These are phyloP conservation scores for Ambrosia hybrid DNA, from an alignment of 140 eudicot genomes.

Conservation along the genomic window DNA sequence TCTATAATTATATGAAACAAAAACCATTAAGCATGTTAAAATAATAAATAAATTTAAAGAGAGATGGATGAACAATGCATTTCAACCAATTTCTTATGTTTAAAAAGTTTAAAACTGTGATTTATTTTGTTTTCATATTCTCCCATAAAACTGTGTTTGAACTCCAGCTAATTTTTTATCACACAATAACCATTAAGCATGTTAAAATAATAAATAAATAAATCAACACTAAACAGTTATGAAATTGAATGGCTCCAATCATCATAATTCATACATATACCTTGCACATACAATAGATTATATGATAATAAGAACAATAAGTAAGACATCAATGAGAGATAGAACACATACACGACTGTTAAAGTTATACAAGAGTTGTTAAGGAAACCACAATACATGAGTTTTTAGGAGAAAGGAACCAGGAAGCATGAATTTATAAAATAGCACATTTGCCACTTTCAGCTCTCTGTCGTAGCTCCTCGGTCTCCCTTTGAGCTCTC, in stretches of 20 bases:
- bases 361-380: background rate
- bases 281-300: background rate
- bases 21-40: background rate
- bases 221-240: background rate
- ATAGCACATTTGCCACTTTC: conserved; percentile 60
- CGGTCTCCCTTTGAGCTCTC: conserved; percentile 68
- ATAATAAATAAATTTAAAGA: too few species aligned
- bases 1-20: background rate
- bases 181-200: background rate
- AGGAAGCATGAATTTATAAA: conserved; percentile 33
- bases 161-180: background rate
- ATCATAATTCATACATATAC: background rate
- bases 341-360: background rate
- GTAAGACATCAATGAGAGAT: conserved; percentile 12
- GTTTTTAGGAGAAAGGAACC: background rate
- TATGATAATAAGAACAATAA: background rate
- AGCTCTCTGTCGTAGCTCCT: conserved; percentile 60
- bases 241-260: background rate
- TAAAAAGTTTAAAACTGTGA: too few species aligned
- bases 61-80: too few species aligned
- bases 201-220: background rate
- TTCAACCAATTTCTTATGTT: too few species aligned
- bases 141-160: too few species aligned
- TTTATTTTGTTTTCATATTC: too few species aligned
- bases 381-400: background rate